Conservation (phyloP, 139 green algal species). For the Chlamydomonas sphaeroides region DNA sequence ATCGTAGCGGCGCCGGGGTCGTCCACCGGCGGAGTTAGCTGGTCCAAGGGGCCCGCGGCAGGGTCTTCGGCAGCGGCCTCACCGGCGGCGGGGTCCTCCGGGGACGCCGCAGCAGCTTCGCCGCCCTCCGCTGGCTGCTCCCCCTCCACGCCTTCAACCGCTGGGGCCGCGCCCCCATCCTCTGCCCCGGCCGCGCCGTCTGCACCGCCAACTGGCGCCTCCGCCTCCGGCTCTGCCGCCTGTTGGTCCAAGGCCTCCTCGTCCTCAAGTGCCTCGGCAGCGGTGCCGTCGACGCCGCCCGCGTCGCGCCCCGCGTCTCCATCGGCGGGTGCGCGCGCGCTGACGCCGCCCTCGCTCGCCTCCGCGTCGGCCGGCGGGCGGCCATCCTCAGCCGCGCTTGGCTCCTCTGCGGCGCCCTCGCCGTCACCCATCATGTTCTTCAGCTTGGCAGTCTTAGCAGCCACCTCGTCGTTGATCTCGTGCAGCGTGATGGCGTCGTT, state of each 20-base stretch:
- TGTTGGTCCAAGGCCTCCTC: constrained; percentile 12
- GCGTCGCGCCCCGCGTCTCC: not conserved
- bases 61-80: too few relatives aligned
- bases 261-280: constrained; percentile 16
- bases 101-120: not conserved
- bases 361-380: not conserved
- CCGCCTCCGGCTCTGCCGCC: not conserved
- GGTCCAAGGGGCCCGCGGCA: too few relatives aligned
- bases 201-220: not conserved
- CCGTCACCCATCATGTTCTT: not conserved
- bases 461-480: constrained; percentile 63
- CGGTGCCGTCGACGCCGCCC: not conserved
- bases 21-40: too few relatives aligned
- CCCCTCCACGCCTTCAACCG: not conserved
- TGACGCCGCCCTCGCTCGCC: not conserved
- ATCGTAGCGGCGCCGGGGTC: too few relatives aligned
- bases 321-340: not conserved
- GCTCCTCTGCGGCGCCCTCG: not conserved
- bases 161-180: not conserved
- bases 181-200: not conserved
- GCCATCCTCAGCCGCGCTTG: not conserved
- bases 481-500: constrained; percentile 77
- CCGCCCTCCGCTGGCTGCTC: not conserved
- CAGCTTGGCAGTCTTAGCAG: constrained; percentile 27
- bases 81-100: too few relatives aligned